A percentile compares a stretch with the other conserved stretches of the same genome.
Conservation (phyloP, 2,329 filamentous ascomycete species). For the Neodidymelliopsis sp. region DNA sequence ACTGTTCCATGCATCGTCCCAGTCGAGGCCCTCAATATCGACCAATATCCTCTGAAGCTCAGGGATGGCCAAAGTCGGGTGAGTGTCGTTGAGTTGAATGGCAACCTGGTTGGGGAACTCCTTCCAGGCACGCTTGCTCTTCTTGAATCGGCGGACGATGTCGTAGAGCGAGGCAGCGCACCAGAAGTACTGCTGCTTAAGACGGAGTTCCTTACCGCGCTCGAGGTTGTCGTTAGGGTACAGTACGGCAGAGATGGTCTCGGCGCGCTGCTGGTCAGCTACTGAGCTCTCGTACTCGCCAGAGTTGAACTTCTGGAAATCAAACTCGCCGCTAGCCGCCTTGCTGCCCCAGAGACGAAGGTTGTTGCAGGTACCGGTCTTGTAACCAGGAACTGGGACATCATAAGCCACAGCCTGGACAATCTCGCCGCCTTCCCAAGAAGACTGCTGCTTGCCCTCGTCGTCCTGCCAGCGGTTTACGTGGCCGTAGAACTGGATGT, state of each 20-base stretch:
- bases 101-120: constrained; percentile 95
- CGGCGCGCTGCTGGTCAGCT: constrained; percentile 96
- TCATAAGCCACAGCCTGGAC: constrained; percentile 94
- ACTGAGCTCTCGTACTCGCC: constrained; percentile 98
- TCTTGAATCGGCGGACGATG: constrained; percentile 98
- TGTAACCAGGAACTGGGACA: constrained; percentile 88
- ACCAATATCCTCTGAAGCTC: constrained; percentile 92
- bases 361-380: constrained; percentile 92
- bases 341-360: constrained; percentile 97
- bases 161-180: constrained; percentile 95
- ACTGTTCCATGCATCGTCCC: constrained; percentile 90
- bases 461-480: constrained; percentile 77
- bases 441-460: constrained; percentile 74
- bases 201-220: constrained; percentile 90
- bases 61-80: constrained; percentile 94
- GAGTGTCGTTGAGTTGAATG: constrained; percentile 97
- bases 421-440: constrained; percentile 93
- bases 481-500: constrained; percentile 94
- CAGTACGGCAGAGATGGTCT: constrained; percentile 96
- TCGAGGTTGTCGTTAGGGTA: constrained; percentile 99
- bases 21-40: constrained; percentile 88
- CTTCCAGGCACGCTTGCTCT: constrained; percentile 87
- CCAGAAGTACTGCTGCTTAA: constrained; percentile 99
- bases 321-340: constrained; percentile 94
- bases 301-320: constrained; percentile 99